phyloP scores from a whole-genome alignment of 2,329 filamentous ascomycete species.

The Cercospora sp. region DNA sequence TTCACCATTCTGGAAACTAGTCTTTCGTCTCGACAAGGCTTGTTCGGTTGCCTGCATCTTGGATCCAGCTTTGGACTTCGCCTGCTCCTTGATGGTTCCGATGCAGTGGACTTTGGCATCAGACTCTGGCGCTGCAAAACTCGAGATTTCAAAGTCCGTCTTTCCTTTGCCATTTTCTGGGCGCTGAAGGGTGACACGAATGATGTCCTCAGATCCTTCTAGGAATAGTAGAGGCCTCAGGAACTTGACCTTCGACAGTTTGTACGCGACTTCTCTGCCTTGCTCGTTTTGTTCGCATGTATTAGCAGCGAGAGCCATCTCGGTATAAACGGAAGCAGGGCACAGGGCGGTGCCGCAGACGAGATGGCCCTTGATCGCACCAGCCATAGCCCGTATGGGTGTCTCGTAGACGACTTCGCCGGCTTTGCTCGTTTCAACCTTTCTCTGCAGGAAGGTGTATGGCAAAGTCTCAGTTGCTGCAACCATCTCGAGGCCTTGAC shows the following conservation, averaged over 20 bases:
- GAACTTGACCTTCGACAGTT: conserved; percentile 6
- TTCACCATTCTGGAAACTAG: conserved; percentile 8
- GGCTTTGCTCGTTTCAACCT: background rate
- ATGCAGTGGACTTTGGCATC: conserved; percentile 9
- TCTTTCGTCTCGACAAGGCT: background rate
- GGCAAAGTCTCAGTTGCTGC: background rate
- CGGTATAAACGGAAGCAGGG: conserved; percentile 21
- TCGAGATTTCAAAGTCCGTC: conserved; percentile 1
- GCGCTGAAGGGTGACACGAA: background rate
- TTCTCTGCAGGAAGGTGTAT: conserved; percentile 3
- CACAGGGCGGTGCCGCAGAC: conserved; percentile 19
- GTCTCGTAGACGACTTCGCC: conserved; percentile 1
- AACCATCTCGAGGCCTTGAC: background rate
- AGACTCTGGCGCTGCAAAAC: background rate
- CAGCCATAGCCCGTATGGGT: background rate
- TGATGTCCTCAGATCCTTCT: background rate
- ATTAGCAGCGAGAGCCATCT: conserved; percentile 19
- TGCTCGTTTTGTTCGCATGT: background rate
- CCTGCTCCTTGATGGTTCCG: conserved; percentile 4
- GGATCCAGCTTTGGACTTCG: background rate
- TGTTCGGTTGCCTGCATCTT: conserved; percentile 9
- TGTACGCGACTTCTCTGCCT: background rate
- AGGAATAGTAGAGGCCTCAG: conserved; percentile 6
- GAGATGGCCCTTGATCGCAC: conserved; percentile 18
- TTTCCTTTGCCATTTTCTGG: background rate